Conservation (phyloP, 2,329 filamentous ascomycete genomes). For the Cercospora sojina region DNA sequence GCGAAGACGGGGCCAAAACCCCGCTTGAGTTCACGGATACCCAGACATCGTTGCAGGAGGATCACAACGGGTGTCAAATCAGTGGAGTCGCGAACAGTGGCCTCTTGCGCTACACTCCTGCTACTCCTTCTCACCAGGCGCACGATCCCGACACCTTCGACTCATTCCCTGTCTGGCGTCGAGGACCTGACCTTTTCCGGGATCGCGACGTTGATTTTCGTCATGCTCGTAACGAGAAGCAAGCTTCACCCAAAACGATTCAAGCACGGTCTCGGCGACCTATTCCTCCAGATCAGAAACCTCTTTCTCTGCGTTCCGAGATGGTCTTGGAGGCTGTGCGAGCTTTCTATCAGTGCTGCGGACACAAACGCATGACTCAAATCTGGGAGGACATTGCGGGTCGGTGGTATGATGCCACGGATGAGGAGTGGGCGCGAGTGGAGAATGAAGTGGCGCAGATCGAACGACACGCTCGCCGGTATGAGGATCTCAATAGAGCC, state of each 20-base stretch:
- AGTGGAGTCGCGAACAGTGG: background rate
- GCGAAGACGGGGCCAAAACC: background rate
- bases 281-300: background rate
- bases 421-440: constrained; percentile 3
- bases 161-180: background rate
- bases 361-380: constrained; percentile 52
- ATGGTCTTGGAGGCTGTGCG: constrained; percentile 60
- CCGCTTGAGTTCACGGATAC: background rate
- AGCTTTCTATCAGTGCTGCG: constrained; percentile 64
- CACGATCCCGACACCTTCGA: background rate
- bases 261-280: background rate
- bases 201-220: too few species aligned
- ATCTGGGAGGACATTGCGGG: constrained; percentile 52
- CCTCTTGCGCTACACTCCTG: background rate
- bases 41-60: background rate
- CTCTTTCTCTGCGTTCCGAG: constrained; percentile 44
- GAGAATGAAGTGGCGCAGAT: constrained; percentile 10
- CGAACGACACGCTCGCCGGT: constrained; percentile 10
- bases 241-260: background rate
- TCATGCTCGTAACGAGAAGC: too few species aligned
- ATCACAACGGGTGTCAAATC: background rate
- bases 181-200: too few species aligned
- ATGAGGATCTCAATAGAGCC: constrained; percentile 1
- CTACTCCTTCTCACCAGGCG: background rate
- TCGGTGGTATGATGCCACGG: constrained; percentile 36